Conservation (phyloP, 225 moss, liverwort and hornwort genomes). For the Ulota crispa region DNA sequence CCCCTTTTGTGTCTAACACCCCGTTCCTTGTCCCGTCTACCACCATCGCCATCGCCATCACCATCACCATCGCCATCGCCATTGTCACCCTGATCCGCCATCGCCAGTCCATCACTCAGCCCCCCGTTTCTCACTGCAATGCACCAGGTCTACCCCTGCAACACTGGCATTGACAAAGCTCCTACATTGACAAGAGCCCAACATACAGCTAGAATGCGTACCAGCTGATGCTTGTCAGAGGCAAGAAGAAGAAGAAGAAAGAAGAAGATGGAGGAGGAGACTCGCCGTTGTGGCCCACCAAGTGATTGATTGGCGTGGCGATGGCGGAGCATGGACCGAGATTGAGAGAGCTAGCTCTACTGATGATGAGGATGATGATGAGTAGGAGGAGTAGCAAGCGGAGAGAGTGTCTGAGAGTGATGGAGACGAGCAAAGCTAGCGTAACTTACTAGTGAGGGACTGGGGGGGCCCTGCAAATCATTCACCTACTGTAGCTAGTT, state of each 20-base stretch:
- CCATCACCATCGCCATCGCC: conserved; percentile 39
- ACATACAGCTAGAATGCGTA: conserved; percentile 23
- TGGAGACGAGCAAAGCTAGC: too few species aligned
- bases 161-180: background rate
- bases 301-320: conserved; percentile 6
- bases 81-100: too few species aligned
- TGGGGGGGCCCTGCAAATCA: conserved; percentile 33
- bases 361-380: too few species aligned
- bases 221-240: background rate
- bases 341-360: background rate
- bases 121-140: too few species aligned
- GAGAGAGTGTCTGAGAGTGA: too few species aligned
- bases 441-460: too few species aligned
- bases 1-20: background rate
- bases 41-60: background rate
- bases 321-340: conserved; percentile 7
- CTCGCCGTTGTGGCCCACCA: background rate
- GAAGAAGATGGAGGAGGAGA: background rate
- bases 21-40: conserved; percentile 14
- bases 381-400: too few species aligned
- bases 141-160: too few species aligned
- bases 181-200: background rate
- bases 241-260: too few species aligned
- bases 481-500: conserved; percentile 36
- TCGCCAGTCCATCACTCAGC: too few species aligned